Percentiles rank a stretch among this genome's conserved stretches.
These are phyloP conservation scores for Neodidymelliopsis sp. DNA, from an alignment of 2,329 filamentous ascomycete genomes.

Conservation along the genomic window DNA sequence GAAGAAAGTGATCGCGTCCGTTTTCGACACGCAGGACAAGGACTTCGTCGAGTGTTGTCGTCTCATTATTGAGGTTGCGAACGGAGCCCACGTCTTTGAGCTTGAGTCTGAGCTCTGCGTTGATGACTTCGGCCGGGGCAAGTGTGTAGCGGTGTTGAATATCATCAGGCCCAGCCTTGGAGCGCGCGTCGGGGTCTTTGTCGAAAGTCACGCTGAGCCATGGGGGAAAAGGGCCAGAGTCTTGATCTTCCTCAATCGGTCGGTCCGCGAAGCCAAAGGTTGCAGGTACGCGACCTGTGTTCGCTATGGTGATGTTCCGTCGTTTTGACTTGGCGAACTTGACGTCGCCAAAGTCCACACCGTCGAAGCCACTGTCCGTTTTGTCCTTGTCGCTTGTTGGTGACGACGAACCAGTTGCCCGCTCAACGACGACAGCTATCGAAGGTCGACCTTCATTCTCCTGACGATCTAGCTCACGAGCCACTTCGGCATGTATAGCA, in stretches of 20 bases:
- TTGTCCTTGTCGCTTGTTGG: constrained; percentile 30
- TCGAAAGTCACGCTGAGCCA: constrained; percentile 79
- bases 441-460: constrained; percentile 90
- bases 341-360: constrained; percentile 81
- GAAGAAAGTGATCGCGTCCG: constrained; percentile 91
- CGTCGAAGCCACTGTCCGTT: constrained; percentile 56
- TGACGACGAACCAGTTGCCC: constrained; percentile 37
- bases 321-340: constrained; percentile 71
- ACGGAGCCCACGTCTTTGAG: constrained; percentile 71
- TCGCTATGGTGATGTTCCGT: constrained; percentile 82
- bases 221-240: constrained; percentile 56
- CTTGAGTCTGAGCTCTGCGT: constrained; percentile 71
- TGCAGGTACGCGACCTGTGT: constrained; percentile 84
- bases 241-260: constrained; percentile 60
- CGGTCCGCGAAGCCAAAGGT: constrained; percentile 81
- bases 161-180: constrained; percentile 37
- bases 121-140: constrained; percentile 83
- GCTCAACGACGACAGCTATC: constrained; percentile 83
- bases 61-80: constrained; percentile 74
- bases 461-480: constrained; percentile 83
- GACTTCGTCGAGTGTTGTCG: constrained; percentile 77
- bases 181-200: constrained; percentile 53
- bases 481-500: constrained; percentile 84
- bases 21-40: constrained; percentile 83
- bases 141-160: constrained; percentile 67